phyloP scores from a whole-genome alignment of 345 rosid genomes.

The Adansonia digitata region DNA sequence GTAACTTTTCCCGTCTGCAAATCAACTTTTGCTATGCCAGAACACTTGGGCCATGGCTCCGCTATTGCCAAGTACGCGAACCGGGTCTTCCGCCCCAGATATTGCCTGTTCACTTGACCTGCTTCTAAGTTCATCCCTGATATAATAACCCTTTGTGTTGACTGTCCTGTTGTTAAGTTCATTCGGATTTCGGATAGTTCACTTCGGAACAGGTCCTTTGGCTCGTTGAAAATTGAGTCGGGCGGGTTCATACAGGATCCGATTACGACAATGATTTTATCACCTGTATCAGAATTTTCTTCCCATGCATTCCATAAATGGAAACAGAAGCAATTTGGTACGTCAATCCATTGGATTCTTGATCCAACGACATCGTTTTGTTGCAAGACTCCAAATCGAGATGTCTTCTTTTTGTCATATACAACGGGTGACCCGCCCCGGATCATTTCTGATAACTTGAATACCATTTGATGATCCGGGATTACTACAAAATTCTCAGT shows the following conservation, averaged over 20 bases:
- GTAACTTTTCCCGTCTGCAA: conserved; percentile 32
- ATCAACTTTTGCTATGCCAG: conserved; percentile 68
- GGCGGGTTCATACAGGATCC: conserved; percentile 83
- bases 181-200: conserved; percentile 52
- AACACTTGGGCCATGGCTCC: conserved; percentile 73
- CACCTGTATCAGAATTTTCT: conserved; percentile 33
- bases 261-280: conserved; percentile 35
- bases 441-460: conserved; percentile 60
- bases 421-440: conserved; percentile 74
- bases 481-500: conserved; percentile 48
- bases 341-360: conserved; percentile 47
- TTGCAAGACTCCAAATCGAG: conserved; percentile 49
- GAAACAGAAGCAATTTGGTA: conserved; percentile 57
- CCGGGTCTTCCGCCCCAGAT: conserved; percentile 43
- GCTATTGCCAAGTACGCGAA: conserved; percentile 67
- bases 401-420: conserved; percentile 38
- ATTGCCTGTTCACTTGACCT: conserved; percentile 44
- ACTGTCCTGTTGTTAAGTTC: conserved; percentile 44
- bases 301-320: conserved; percentile 88
- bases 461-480: conserved; percentile 76
- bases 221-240: conserved; percentile 55
- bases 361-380: conserved; percentile 40
- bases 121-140: conserved; percentile 57
- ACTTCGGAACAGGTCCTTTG: conserved; percentile 21
- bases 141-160: conserved; percentile 30